Percentiles rank a stretch among this genome's conserved stretches.
phyloP scores from a whole-genome alignment of 768 basidiomycete species.

The Candolleomyces efflorescens region DNA sequence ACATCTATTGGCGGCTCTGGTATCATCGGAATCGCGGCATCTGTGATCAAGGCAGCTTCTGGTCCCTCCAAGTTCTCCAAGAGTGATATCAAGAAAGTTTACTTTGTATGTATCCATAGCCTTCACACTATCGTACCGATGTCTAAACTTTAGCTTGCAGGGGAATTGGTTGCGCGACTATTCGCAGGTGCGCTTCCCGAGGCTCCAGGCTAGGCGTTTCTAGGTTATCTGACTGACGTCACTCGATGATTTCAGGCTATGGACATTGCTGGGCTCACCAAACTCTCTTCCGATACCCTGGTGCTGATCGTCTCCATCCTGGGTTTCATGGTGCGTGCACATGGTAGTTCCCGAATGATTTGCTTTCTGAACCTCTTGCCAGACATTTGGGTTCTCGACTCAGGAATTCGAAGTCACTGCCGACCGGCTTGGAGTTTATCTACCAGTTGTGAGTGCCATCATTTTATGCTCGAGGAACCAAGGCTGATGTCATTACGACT shows the following conservation, averaged over 20 bases:
- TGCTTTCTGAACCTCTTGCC: background rate
- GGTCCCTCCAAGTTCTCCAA: constrained; percentile 59
- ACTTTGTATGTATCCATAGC: constrained; percentile 42
- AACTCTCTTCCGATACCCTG: constrained; percentile 61
- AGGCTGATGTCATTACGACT: background rate
- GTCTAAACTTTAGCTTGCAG: constrained; percentile 20
- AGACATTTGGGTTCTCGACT: constrained; percentile 64
- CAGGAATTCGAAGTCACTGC: constrained; percentile 69
- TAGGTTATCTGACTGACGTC: background rate
- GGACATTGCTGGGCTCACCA: constrained; percentile 66
- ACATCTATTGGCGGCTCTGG: constrained; percentile 38
- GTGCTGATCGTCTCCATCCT: constrained; percentile 55
- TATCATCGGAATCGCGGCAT: constrained; percentile 48
- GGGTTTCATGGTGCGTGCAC: constrained; percentile 45
- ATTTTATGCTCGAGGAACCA: background rate
- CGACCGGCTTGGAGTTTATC: constrained; percentile 72
- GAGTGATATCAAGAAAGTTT: constrained; percentile 64
- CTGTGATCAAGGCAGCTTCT: constrained; percentile 38
- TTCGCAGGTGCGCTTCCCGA: constrained; percentile 40
- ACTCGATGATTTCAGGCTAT: constrained; percentile 42
- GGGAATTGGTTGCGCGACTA: constrained; percentile 73
- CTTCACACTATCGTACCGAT: background rate
- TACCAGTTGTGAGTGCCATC: constrained; percentile 49
- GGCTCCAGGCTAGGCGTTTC: background rate
- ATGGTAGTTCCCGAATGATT: background rate